Conservation (phyloP, 73 alveolate genomes). For the Paraurostyla sp. region DNA sequence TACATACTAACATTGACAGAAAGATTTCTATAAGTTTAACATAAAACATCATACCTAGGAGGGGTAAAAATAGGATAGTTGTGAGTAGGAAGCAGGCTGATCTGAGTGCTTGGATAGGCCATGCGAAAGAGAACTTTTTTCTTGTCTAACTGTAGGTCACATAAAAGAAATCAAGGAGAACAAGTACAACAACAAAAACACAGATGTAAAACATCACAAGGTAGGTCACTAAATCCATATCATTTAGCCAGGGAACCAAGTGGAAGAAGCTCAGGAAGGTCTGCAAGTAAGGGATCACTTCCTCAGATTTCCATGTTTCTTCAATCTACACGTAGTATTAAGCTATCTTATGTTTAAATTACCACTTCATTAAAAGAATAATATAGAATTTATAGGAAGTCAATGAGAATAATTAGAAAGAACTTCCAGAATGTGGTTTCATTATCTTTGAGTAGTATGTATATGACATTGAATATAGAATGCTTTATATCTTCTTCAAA, state of each 20-base stretch:
- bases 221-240: constrained; percentile 61
- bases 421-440: constrained; percentile 61
- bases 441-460: constrained; percentile 65
- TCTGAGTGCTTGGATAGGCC: constrained; percentile 69
- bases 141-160: constrained; percentile 53
- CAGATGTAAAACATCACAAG: constrained; percentile 69
- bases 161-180: constrained; percentile 59
- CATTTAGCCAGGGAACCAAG: constrained; percentile 59
- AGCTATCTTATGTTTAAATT: neutral
- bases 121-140: constrained; percentile 57
- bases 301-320: constrained; percentile 62
- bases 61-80: constrained; percentile 66
- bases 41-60: constrained; percentile 24
- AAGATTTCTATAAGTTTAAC: constrained; percentile 17
- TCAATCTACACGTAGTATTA: constrained; percentile 30
- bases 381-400: constrained; percentile 62
- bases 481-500: constrained; percentile 9
- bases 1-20: constrained; percentile 52
- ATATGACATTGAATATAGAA: constrained; percentile 51
- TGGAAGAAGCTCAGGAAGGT: constrained; percentile 67
- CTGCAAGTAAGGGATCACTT: constrained; percentile 8
- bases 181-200: constrained; percentile 45
- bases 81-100: constrained; percentile 13
- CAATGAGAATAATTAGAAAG: constrained; percentile 49
- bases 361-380: constrained; percentile 62